Conservation (phyloP, 2,329 filamentous ascomycete genomes). For the Cadophora gregata region DNA sequence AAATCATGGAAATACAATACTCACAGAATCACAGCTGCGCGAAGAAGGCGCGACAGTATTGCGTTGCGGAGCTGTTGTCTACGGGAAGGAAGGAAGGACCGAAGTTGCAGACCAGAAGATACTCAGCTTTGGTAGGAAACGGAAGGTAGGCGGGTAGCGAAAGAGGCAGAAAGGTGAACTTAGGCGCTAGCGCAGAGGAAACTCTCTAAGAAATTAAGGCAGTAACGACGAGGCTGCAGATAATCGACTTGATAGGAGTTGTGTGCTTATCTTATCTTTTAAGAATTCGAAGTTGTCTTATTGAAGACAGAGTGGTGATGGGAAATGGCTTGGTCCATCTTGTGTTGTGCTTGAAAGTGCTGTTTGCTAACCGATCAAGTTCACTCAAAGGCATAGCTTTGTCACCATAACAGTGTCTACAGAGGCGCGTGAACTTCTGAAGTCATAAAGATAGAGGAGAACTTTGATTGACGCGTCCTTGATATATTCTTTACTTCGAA, state of each 20-base stretch:
- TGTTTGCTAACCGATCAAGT: not conserved
- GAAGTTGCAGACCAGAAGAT: not conserved
- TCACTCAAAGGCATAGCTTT: not conserved
- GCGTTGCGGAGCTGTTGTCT: not conserved
- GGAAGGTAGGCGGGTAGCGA: not conserved
- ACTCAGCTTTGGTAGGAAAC: not conserved
- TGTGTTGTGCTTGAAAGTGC: not conserved
- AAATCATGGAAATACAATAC: not conserved
- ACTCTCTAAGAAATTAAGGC: conserved; percentile 7
- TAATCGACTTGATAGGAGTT: not conserved
- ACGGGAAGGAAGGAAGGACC: not conserved
- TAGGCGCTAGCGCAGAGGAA: not conserved
- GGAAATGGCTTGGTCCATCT: not conserved
- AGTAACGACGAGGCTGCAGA: not conserved
- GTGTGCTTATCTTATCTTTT: not conserved
- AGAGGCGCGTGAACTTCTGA: not conserved
- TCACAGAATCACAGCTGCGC: not conserved
- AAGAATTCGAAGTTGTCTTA: not conserved
- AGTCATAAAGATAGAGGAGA: not conserved
- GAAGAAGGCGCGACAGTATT: not conserved
- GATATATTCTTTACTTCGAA: not conserved
- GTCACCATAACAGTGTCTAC: no score
- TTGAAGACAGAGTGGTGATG: not conserved
- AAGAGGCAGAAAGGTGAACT: conserved; percentile 1
- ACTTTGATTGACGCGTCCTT: not conserved